Evolutionary conservation across 192 early-diverging fungal genomes (phyloP).

Genomic region (Podila horticola): DNA sequence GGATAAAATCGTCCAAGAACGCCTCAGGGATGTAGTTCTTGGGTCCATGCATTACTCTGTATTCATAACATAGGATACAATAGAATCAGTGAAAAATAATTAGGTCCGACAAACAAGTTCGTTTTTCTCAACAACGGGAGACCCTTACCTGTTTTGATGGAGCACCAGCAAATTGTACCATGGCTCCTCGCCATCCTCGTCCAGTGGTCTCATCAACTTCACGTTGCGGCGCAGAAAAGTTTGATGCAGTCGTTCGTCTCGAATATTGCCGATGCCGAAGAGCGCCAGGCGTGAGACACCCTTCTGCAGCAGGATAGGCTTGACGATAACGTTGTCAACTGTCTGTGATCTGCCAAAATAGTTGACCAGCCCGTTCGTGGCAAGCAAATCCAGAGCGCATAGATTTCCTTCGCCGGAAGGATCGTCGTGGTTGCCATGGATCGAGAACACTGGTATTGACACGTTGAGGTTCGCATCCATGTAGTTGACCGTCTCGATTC

Average conservation of each 20-base stretch:
- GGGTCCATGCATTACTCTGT: conserved; percentile 76
- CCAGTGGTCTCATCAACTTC: conserved; percentile 74
- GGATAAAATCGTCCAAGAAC: conserved; percentile 83
- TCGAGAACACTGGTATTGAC: conserved; percentile 89
- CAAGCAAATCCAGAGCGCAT: conserved; percentile 85
- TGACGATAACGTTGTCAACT: conserved; percentile 80
- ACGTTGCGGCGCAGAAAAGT: conserved; percentile 79
- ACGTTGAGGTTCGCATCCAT: conserved; percentile 90
- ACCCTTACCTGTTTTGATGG: conserved; percentile 86
- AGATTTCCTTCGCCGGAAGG: conserved; percentile 87
- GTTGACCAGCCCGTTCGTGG: conserved; percentile 85
- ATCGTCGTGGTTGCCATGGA: conserved; percentile 98
- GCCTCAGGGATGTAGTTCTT: conserved; percentile 90
- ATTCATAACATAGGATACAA: neutral
- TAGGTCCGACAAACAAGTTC: neutral
- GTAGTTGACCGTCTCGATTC: conserved; percentile 78
- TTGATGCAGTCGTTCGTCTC: conserved; percentile 89
- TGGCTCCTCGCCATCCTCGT: conserved; percentile 62
- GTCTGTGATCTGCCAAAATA: conserved; percentile 87
- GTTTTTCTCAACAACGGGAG: neutral
- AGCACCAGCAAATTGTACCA: conserved; percentile 95
- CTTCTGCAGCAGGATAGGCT: conserved; percentile 87
- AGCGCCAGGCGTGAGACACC: conserved; percentile 80
- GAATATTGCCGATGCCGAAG: conserved; percentile 92
- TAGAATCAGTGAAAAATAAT: too few relatives aligned